These are phyloP conservation scores for Ogataea corticis DNA, from an alignment of 805 yeast species.

Conservation along the genomic window DNA sequence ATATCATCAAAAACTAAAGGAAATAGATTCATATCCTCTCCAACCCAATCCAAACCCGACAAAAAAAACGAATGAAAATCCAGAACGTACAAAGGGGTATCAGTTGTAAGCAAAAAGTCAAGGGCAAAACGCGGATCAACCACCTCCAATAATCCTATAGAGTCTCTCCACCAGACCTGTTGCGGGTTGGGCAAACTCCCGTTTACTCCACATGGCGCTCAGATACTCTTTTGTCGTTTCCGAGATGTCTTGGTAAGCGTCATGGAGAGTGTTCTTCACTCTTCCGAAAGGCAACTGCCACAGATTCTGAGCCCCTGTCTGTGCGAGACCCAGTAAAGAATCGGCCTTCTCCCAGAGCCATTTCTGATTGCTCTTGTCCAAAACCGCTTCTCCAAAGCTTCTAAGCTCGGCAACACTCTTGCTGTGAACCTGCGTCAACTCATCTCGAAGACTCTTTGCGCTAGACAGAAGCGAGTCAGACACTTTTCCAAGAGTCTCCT, in stretches of 20 bases:
- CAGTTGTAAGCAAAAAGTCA: neutral
- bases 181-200: neutral
- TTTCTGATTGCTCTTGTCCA: too few species aligned
- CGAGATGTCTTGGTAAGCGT: neutral
- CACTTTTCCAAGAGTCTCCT: neutral
- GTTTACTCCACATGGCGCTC: neutral
- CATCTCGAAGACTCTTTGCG: neutral
- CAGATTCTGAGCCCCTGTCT: too few species aligned
- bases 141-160: neutral
- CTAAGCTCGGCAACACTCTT: too few species aligned
- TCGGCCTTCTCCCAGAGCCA: too few species aligned
- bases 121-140: neutral
- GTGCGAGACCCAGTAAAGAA: too few species aligned
- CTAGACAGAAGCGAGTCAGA: too few species aligned
- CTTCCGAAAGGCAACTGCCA: too few species aligned
- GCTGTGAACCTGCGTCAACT: too few species aligned
- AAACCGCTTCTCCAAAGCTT: too few species aligned
- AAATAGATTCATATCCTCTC: neutral
- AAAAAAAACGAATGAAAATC: neutral
- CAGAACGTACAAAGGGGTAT: constrained; percentile 5
- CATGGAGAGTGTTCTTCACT: too few species aligned
- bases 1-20: constrained; percentile 2
- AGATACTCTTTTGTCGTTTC: neutral
- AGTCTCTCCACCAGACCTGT: neutral
- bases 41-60: neutral